Base-by-base conservation (phyloP, 2,329 filamentous ascomycete species). In the Colletotrichum camelliae region DNA sequence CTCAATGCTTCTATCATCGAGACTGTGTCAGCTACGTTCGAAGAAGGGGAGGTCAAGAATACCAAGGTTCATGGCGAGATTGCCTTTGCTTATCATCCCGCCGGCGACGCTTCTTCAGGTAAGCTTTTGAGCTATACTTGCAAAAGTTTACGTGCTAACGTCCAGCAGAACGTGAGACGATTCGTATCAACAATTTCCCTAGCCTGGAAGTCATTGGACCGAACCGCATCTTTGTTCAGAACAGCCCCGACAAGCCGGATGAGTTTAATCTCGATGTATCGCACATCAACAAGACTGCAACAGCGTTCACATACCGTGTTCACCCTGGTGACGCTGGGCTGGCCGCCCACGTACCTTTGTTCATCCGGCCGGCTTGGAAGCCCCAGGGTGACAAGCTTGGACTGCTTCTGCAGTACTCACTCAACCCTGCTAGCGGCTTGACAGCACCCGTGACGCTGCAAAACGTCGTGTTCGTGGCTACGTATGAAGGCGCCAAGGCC, bases 301-400 rank as follows among this genome's bases (percentile, higher is more conserved):
- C 96, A 8, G 96, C 94, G 9, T 98, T 99, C 87, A 98, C 97
- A 75, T 99, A 98, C 84, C 94, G 96, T 80, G 88, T 98, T 13
- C 95, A 97, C 79, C 85, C 94, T 35, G 93, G 96, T 37, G 88
- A 91, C 21, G 77, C 84, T 2, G 78, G 84, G 4, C 84, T 90
- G 7, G 85, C 84, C 7, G 82, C 86, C 5, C 93, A 95, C 79
- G 93, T 94, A 13, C 96, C 96, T 0, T 86, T 98, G 15, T 86
- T 94, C 18, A 87, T 98, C 61, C 91, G 91, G 24, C 93, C 95
- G 5, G 90, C 89, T 1, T 98, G 96, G 96, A 97, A 96, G 82
- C 88, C 95, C 3, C 93, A 97, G 80, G 91, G 94, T 58, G 93
- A 94, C 77, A 96, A 98, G 85, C 91, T 96, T n/a, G 96, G 94